These are phyloP conservation scores for Vararia minispora DNA, from an alignment of 768 basidiomycete species.

Conservation along the genomic window DNA sequence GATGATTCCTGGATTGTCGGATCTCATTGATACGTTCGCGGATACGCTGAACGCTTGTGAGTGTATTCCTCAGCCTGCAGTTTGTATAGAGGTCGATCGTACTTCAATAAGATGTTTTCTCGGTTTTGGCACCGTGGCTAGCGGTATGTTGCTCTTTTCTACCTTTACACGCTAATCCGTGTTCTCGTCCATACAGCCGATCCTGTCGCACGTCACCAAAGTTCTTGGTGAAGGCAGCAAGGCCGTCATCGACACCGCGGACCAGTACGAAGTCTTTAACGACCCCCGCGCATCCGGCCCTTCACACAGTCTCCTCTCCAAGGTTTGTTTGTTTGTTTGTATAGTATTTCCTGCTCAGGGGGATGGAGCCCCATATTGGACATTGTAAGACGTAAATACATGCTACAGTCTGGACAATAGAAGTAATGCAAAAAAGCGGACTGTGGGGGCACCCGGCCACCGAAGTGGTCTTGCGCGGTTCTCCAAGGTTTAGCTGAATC, in stretches of 20 bases:
- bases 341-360: too few relatives aligned
- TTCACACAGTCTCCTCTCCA: slow-evolving; percentile 61
- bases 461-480: too few relatives aligned
- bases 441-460: too few relatives aligned
- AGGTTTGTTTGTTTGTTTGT: slow-evolving; percentile 23
- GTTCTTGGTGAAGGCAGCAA: slow-evolving; percentile 53
- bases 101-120: slow-evolving; percentile 40
- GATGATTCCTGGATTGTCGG: slow-evolving; percentile 49
- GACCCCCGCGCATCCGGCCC: slow-evolving; percentile 60
- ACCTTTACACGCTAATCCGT: not conserved
- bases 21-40: slow-evolving; percentile 48
- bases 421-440: too few relatives aligned
- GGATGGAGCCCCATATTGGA: too few relatives aligned
- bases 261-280: slow-evolving; percentile 64
- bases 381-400: too few relatives aligned
- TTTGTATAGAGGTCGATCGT: slow-evolving; percentile 4
- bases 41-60: slow-evolving; percentile 58
- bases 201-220: slow-evolving; percentile 44
- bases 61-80: slow-evolving; percentile 12
- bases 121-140: slow-evolving; percentile 56
- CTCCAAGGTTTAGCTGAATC: too few relatives aligned
- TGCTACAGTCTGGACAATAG: too few relatives aligned
- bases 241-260: slow-evolving; percentile 56
- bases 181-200: slow-evolving; percentile 30
- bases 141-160: slow-evolving; percentile 22